Percentiles rank a stretch among this genome's conserved stretches.
Conservation (phyloP, 2,329 filamentous ascomycete species). For the Trichocomaceae sp. region DNA sequence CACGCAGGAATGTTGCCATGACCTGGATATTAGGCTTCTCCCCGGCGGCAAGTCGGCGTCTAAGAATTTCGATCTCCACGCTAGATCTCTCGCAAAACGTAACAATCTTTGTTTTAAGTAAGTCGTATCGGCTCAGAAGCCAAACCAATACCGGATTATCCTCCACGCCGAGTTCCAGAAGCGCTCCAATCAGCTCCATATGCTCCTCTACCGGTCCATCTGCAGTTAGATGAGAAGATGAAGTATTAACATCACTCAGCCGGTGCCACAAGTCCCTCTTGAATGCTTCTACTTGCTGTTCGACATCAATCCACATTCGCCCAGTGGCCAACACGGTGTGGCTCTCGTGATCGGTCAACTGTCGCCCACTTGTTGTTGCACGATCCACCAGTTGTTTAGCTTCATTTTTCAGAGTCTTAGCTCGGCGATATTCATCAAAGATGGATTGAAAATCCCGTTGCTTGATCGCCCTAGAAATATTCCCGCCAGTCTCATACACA, state of each 20-base stretch:
- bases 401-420: constrained; percentile 74
- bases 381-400: constrained; percentile 62
- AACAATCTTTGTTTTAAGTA: constrained; percentile 78
- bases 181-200: constrained; percentile 80
- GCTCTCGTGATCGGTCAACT: constrained; percentile 69
- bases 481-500: constrained; percentile 72
- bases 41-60: constrained; percentile 67
- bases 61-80: constrained; percentile 85
- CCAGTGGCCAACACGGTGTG: constrained; percentile 83
- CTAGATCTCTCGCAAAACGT: constrained; percentile 75
- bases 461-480: constrained; percentile 77
- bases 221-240: constrained; percentile 46
- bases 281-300: constrained; percentile 76
- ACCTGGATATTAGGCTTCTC: constrained; percentile 64
- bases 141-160: constrained; percentile 97
- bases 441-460: constrained; percentile 83
- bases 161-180: constrained; percentile 89
- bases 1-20: constrained; percentile 69
- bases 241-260: constrained; percentile 61
- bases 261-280: constrained; percentile 86
- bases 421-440: constrained; percentile 77
- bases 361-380: constrained; percentile 43
- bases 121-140: constrained; percentile 82
- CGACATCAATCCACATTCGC: constrained; percentile 91
- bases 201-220: constrained; percentile 65